Percentiles rank a stretch among this genome's conserved stretches.
These are phyloP conservation scores for Penicillium macrosclerotiorum DNA, from an alignment of 495 filamentous ascomycete species.

Conservation along the genomic window DNA sequence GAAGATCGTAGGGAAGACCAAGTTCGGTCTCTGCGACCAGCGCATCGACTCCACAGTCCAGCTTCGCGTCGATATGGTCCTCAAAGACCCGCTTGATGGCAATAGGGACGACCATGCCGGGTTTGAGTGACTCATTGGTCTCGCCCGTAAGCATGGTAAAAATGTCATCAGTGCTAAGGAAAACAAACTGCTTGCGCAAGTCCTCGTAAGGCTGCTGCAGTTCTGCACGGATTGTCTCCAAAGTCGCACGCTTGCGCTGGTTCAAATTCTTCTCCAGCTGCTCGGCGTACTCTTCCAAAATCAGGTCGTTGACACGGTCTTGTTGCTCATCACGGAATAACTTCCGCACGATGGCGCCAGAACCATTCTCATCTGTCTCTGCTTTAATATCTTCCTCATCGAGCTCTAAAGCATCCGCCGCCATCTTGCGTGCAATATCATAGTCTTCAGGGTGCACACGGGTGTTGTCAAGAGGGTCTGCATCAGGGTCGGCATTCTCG, in stretches of 20 bases:
- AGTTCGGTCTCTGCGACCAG: slow-evolving; percentile 72
- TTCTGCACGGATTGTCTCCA: slow-evolving; percentile 95
- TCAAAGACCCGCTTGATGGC: slow-evolving; percentile 83
- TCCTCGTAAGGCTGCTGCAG: slow-evolving; percentile 92
- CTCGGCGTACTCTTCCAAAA: slow-evolving; percentile 94
- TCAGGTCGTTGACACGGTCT: slow-evolving; percentile 93
- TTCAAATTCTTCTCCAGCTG: slow-evolving; percentile 90
- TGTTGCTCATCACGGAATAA: slow-evolving; percentile 87
- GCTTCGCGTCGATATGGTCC: slow-evolving; percentile 86
- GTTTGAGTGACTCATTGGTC: slow-evolving; percentile 73
- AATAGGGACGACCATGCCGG: slow-evolving; percentile 89
- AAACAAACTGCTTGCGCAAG: slow-evolving; percentile 74
- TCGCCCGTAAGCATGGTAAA: slow-evolving; percentile 98
- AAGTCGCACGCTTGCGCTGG: slow-evolving; percentile 90
- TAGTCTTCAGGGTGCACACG: slow-evolving; percentile 98
- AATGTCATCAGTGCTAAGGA: slow-evolving; percentile 73
- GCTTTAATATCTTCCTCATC: slow-evolving; percentile 98
- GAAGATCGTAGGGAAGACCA: slow-evolving; percentile 59
- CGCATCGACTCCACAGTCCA: slow-evolving; percentile 93
- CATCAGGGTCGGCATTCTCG: slow-evolving; percentile 68
- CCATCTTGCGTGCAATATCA: slow-evolving; percentile 95
- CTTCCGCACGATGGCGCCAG: slow-evolving; percentile 85
- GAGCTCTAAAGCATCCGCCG: slow-evolving; percentile 90
- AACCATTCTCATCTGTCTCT: slow-evolving; percentile 82
- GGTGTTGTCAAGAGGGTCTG: slow-evolving; percentile 94